Base-by-base conservation (phyloP, 371 early-diverging fungal genomes). In the Parasitella parasitica region DNA sequence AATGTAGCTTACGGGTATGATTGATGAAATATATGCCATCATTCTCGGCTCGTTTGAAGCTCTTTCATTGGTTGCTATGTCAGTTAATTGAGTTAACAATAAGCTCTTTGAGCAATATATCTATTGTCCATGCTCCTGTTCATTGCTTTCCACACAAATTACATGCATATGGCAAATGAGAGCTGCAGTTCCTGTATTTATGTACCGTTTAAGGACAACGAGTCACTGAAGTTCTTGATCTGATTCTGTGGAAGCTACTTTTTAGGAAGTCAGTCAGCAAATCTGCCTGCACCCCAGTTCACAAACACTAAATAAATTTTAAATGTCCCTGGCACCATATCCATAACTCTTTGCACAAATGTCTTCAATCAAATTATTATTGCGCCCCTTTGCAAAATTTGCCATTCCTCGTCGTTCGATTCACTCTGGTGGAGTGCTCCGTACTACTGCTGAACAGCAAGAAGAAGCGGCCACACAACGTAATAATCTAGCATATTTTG, bases 401-500 rank as follows among this genome's bases (percentile, higher is more conserved):
- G 27, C 41, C 24, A 18, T 22, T 15, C 38, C 56, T 46, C 64
- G 57, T 26, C 36, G 69, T 15, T 48, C 37, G 18, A 26, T 69
- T 37, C 70, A 69, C 26, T 37, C 54, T 11, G 54, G 43, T 46
- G n/a, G 28, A n/a, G 34, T 57, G 9, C 15, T 58, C 8, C 61
- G 56, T 43, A 32, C 57, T 18, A 30, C 43, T 37, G 52, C 18
- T 43, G 64, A 59, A 41, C 57, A 52, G 26, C 57, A 67, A 32
- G 24, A 41, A 9, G 70, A 64, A 62, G 71, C 64, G 28, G 67
- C 71, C 22, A 39, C 69, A 48, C 64, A 67, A 62, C 62, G 72
- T 67, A 67, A 62, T 16, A 3, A 0, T 20, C 11, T 43, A 22
- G 22, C 22, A 41, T n/a, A 38, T 16, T 41, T 41, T 41, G 41